A percentile compares a stretch with the other conserved stretches of the same genome.
These are phyloP conservation scores for Syzygium oleosum DNA, from an alignment of 345 rosid species.

Conservation along the genomic window DNA sequence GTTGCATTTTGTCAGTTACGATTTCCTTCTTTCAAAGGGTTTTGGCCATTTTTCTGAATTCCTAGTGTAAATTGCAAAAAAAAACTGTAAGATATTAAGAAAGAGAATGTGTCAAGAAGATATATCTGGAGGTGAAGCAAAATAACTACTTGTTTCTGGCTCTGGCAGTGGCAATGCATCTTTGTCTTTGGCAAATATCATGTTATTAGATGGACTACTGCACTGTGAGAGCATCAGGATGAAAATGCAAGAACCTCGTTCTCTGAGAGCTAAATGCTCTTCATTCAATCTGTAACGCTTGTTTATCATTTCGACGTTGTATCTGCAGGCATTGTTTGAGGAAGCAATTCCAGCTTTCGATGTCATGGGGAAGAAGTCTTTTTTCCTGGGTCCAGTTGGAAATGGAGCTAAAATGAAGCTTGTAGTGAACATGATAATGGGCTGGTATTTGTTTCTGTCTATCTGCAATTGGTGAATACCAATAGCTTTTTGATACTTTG, in stretches of 20 bases:
- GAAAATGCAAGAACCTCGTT: background rate
- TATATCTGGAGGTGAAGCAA: background rate
- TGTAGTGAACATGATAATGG: constrained; percentile 96
- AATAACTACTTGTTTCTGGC: background rate
- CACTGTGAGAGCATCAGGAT: background rate
- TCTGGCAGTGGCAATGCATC: background rate
- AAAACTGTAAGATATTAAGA: background rate
- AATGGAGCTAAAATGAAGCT: constrained; percentile 97
- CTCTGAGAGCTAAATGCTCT: background rate
- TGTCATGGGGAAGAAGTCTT: constrained; percentile 79
- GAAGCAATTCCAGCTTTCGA: constrained; percentile 75
- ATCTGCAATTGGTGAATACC: background rate
- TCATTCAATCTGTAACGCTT: background rate
- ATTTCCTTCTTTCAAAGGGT: background rate
- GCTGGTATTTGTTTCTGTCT: constrained; percentile 44
- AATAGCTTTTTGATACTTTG: background rate
- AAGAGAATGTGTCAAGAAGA: background rate
- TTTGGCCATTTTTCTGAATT: background rate
- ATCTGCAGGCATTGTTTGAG: constrained; percentile 51
- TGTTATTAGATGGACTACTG: background rate
- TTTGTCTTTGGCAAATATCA: background rate
- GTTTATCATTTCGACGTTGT: background rate
- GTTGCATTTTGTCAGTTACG: background rate
- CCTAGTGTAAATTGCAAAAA: background rate
- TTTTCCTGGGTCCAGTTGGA: constrained; percentile 81